phyloP scores from a whole-genome alignment of 2,329 filamentous ascomycete genomes.

The Aspergillus aculeatinus region DNA sequence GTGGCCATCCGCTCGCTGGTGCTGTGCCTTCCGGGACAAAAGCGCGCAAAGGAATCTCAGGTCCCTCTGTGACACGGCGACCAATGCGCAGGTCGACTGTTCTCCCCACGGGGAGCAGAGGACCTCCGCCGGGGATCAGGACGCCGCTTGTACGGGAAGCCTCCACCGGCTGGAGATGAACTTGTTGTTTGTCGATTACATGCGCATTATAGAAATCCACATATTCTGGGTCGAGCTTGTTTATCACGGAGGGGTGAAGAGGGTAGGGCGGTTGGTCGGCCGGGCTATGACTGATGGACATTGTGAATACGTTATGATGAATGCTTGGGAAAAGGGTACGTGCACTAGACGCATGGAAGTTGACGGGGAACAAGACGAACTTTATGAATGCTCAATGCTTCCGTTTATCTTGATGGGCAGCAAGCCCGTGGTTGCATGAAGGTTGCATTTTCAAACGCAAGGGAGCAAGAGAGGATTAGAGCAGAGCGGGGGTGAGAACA shows the following conservation, averaged over 20 bases:
- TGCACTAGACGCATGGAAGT: too few species aligned
- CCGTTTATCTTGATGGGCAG: too few species aligned
- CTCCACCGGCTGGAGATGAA: conserved; percentile 55
- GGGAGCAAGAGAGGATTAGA: not conserved
- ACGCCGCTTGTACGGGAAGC: conserved; percentile 53
- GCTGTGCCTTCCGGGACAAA: conserved; percentile 51
- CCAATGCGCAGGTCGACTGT: conserved; percentile 46
- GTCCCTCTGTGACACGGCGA: conserved; percentile 49
- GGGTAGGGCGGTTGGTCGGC: conserved; percentile 44
- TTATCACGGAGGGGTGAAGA: conserved; percentile 49
- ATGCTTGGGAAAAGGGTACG: not conserved
- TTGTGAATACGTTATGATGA: conserved; percentile 6
- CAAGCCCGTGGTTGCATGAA: conserved; percentile 2
- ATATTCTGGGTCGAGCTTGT: conserved; percentile 52
- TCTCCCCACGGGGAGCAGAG: conserved; percentile 50
- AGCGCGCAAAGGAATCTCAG: conserved; percentile 49
- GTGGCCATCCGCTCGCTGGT: conserved; percentile 54
- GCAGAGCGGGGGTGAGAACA: not conserved
- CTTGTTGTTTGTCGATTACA: conserved; percentile 53
- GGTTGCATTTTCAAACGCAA: not conserved
- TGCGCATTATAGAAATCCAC: conserved; percentile 54
- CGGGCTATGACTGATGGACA: conserved; percentile 20
- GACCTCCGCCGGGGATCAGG: conserved; percentile 55
- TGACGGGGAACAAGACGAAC: too few species aligned
- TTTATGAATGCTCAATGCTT: too few species aligned